Conservation (phyloP, 306 rosid species). For the Clitoria ternatea region DNA sequence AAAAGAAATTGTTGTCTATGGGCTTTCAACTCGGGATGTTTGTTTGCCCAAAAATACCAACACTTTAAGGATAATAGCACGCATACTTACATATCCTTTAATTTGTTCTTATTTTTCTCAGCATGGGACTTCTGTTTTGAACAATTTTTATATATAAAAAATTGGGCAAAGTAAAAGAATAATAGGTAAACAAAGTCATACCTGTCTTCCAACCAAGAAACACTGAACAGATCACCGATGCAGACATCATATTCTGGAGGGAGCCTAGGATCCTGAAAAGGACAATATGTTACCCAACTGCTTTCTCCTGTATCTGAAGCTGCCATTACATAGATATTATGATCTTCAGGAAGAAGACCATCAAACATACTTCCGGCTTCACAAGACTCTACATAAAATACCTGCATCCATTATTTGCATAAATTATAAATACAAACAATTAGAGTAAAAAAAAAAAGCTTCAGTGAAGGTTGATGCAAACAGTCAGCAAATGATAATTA, state of each 20-base stretch:
- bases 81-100: too few relatives aligned
- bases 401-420: conserved; percentile 43
- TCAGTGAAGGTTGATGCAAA: not conserved
- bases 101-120: too few relatives aligned
- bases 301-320: conserved; percentile 87
- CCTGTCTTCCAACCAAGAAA: conserved; percentile 99
- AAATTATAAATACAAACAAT: not conserved
- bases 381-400: conserved; percentile 93
- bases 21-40: too few relatives aligned
- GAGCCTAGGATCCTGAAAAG: conserved; percentile 76
- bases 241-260: conserved; percentile 86
- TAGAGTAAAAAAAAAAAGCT: conserved; percentile 2
- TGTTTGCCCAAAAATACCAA: too few relatives aligned
- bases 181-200: conserved; percentile 20
- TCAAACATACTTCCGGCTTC: conserved; percentile 97
- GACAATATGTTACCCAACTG: conserved; percentile 96
- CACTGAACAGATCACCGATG: conserved; percentile 84
- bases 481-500: conserved; percentile 14
- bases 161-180: conserved; percentile 1
- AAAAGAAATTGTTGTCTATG: too few relatives aligned
- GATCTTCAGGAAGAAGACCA: conserved; percentile 80
- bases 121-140: not conserved
- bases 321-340: conserved; percentile 82
- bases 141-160: not conserved
- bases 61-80: too few relatives aligned